Evolutionary conservation across 176 grass and related monocot genomes (phyloP).

Genomic region (Puya raimondii): DNA sequence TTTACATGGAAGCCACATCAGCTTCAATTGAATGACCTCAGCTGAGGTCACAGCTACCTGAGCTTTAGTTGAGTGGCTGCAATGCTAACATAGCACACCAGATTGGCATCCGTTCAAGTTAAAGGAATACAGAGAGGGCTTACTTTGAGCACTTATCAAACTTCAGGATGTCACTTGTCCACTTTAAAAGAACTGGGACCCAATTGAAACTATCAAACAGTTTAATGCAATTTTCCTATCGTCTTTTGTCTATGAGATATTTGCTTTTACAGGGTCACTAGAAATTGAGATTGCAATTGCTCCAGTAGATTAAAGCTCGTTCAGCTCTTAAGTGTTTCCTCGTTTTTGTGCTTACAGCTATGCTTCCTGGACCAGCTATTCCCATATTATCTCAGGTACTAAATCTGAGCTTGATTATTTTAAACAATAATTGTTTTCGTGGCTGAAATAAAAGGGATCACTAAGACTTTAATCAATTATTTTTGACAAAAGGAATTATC

Average conservation of each 20-base stretch:
- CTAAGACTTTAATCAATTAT: neutral
- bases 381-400: constrained; percentile 85
- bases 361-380: constrained; percentile 82
- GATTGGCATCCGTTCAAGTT: too few relatives aligned
- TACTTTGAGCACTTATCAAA: too few relatives aligned
- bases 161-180: too few relatives aligned
- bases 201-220: neutral
- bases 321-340: neutral
- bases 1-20: too few relatives aligned
- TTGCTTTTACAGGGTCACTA: neutral
- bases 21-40: too few relatives aligned
- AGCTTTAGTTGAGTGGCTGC: too few relatives aligned
- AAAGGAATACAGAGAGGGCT: too few relatives aligned
- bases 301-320: neutral
- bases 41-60: too few relatives aligned
- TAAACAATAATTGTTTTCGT: neutral
- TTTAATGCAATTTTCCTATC: neutral
- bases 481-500: neutral
- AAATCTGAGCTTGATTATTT: neutral
- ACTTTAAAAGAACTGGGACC: too few relatives aligned
- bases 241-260: neutral
- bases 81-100: too few relatives aligned
- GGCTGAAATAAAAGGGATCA: too few relatives aligned
- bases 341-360: constrained; percentile 30
- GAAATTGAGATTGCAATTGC: neutral